These are phyloP conservation scores for Malus asiatica DNA, from an alignment of 306 rosid genomes.

Conservation along the genomic window DNA sequence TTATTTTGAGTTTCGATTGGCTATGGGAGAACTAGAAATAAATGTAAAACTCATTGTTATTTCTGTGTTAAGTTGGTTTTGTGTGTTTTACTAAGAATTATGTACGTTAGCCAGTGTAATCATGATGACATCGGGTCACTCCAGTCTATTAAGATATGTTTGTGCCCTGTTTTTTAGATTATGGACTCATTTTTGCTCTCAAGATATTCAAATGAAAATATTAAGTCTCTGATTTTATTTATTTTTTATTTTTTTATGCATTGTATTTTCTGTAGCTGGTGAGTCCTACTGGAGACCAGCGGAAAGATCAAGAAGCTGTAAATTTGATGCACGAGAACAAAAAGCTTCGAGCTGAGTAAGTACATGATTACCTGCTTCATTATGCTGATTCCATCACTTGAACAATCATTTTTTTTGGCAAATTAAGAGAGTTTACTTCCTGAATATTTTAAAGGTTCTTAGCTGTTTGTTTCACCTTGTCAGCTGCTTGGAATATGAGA, in stretches of 20 bases:
- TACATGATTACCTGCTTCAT: not conserved
- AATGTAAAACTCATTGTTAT: not conserved
- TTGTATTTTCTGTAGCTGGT: slow-evolving; percentile 25
- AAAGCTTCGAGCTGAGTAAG: slow-evolving; percentile 62
- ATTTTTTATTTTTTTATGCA: not conserved
- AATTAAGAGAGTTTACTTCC: not conserved
- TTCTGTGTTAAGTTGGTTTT: not conserved
- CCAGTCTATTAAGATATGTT: not conserved
- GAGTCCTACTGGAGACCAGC: slow-evolving; percentile 18
- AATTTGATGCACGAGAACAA: slow-evolving; percentile 48
- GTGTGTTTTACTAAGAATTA: not conserved
- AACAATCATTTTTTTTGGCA: not conserved
- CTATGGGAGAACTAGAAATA: too few species aligned
- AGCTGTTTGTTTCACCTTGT: slow-evolving; percentile 1
- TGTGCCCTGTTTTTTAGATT: not conserved
- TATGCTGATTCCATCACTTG: not conserved
- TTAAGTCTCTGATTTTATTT: not conserved
- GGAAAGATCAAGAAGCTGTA: slow-evolving; percentile 33
- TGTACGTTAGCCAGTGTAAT: not conserved
- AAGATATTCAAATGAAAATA: not conserved
- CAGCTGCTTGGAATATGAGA: slow-evolving; percentile 58
- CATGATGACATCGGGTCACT: not conserved
- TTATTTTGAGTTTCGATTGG: not conserved
- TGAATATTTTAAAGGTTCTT: not conserved
- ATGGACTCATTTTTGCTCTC: not conserved